phyloP scores from a whole-genome alignment of 306 rosid species.

The Carpinus viminea region DNA sequence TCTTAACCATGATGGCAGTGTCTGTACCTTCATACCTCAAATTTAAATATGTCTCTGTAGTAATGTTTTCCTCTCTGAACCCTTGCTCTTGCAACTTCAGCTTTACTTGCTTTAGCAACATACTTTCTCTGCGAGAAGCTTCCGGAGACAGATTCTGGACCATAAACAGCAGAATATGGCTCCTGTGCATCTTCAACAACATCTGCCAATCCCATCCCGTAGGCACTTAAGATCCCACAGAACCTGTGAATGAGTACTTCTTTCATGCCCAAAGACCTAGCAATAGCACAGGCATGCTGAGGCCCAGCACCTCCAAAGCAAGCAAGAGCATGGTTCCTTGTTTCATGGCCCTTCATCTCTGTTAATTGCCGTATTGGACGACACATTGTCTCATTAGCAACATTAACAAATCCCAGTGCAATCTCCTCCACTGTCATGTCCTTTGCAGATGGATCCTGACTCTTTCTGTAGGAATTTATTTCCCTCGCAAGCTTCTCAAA shows the following conservation, averaged over 20 bases:
- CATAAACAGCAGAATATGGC: conserved; percentile 77
- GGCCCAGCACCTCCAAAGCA: conserved; percentile 99
- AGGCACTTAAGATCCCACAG: conserved; percentile 94
- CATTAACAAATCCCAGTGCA: conserved; percentile 86
- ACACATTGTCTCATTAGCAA: conserved; percentile 97
- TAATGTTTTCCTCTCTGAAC: conserved; percentile 66
- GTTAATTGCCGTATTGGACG: conserved; percentile 95
- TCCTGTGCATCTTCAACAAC: conserved; percentile 94
- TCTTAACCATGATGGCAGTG: conserved; percentile 88
- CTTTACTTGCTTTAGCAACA: conserved; percentile 58
- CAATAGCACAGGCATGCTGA: conserved; percentile 96
- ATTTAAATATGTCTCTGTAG: conserved; percentile 72
- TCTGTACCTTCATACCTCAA: conserved; percentile 96
- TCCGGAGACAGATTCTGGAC: conserved; percentile 57
- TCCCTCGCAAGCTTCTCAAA: conserved; percentile 75
- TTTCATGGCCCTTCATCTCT: conserved; percentile 97
- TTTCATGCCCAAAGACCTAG: conserved; percentile 91
- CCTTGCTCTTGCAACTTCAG: conserved; percentile 77
- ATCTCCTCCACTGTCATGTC: conserved; percentile 84
- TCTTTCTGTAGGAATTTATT: conserved; percentile 63
- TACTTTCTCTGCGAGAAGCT: conserved; percentile 61
- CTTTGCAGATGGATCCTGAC: conserved; percentile 62
- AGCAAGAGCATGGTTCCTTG: conserved; percentile 92
- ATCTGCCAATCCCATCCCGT: conserved; percentile 99
- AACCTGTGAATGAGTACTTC: conserved; percentile 85